These are phyloP conservation scores for Trichoderma sp. DNA, from an alignment of 2,329 filamentous ascomycete species.

Conservation along the genomic window DNA sequence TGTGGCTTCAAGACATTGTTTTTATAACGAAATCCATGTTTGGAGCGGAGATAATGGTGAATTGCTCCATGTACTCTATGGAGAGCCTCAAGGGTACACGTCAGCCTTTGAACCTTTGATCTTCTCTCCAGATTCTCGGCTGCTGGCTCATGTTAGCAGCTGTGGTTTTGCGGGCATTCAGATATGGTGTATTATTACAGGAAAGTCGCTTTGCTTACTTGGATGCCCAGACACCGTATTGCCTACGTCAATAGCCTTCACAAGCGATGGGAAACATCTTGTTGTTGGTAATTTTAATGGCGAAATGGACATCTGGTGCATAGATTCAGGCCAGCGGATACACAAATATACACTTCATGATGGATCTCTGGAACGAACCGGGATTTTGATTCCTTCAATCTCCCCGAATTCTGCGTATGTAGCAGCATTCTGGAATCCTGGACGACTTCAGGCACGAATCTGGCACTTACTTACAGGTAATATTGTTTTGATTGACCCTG, in stretches of 20 bases:
- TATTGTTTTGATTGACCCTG: rapidly evolving
- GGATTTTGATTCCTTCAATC: neutral
- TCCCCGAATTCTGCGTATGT: neutral
- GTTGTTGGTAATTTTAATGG: neutral
- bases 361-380: too few relatives aligned
- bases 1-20: neutral
- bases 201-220: neutral
- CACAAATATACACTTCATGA: neutral
- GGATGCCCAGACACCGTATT: too few relatives aligned
- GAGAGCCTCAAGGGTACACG: rapidly evolving
- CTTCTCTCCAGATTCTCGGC: neutral
- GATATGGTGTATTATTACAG: neutral
- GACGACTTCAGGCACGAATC: neutral
- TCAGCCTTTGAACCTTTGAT: too few relatives aligned
- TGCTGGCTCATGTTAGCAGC: neutral
- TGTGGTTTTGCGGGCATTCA: neutral
- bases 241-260: neutral
- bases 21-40: neutral
- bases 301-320: neutral
- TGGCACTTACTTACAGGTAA: neutral
- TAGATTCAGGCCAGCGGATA: neutral
- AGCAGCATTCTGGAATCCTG: neutral
- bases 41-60: too few relatives aligned
- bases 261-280: neutral
- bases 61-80: neutral